Evolutionary conservation across 345 rosid species (phyloP), one percentile per base, ranked within the genome.

Genomic region (Populus ilicifolia): DNA sequence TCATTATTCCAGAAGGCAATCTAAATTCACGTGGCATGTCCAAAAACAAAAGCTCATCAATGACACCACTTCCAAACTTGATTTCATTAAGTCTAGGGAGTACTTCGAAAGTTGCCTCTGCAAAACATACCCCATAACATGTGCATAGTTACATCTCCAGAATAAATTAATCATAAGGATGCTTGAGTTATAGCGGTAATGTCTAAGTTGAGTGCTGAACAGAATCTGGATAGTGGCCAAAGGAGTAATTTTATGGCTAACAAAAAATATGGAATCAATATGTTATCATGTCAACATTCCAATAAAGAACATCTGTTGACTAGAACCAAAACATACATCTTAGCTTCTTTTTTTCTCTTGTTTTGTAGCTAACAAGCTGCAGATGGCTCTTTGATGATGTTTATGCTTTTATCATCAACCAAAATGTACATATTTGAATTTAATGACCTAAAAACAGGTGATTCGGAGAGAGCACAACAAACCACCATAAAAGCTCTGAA

Each of bases 51-150:
- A 96, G 97, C 86, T 96, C 99, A 79, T 96, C 99, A 67, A 93
- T 81, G 69, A 96, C 97, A 66, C 98, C 99, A 35, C 99, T 93
- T 52, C 98, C 95, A 73, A 93, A 96, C 83, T 96, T 92, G 90
- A 96, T 93, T 81, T 96, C 99, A 76, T 90, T 90, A 39, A 96
- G 96, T 85, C 99, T 89, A 5, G 99, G 97, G 41, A 96, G 90
- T 54, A 96, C 92, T 86, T 96, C 98, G 83, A 89, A 96, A 71
- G 99, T 92, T 79, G 97, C 98, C 90, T 93, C 99, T 96, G 97
- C 72, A 80, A 69, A 82, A 77, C 82, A 29, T 25, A 30, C 10
- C 70, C 72, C 62, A 70, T 56, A 41, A 13, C 36, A 46, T 50
- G 21, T 50, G 8, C 11, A 17, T 62, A 44, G 59, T 67, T 54